Conservation (phyloP, 73 alveolate genomes). For the Blepharisma stoltei region DNA sequence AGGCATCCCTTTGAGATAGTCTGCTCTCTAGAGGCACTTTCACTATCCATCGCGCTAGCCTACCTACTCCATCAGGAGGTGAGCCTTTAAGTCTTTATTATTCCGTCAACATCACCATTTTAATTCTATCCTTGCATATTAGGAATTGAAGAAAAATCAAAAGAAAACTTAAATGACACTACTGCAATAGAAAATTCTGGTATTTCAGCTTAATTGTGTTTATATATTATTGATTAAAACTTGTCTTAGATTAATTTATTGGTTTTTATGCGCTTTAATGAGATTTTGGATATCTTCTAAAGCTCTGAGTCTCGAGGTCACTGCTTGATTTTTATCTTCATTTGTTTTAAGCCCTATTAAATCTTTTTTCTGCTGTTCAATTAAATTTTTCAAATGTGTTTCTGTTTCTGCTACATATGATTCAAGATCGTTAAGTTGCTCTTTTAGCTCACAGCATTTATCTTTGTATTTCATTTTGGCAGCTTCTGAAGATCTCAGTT, state of each 20-base stretch:
- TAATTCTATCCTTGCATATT: too few species aligned
- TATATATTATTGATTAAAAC: too few species aligned
- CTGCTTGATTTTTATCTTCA: constrained; percentile 1
- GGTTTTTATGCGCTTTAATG: constrained; percentile 1
- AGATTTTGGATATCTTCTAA: constrained; percentile 7
- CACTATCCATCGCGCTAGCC: too few species aligned
- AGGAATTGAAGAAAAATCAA: too few species aligned
- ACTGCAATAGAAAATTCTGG: too few species aligned
- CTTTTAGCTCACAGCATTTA: not conserved
- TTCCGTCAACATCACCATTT: too few species aligned
- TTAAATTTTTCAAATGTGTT: not conserved
- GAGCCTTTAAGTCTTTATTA: too few species aligned
- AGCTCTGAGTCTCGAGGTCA: constrained; percentile 3
- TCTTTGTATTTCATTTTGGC: constrained; percentile 21
- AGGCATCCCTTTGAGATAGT: too few species aligned
- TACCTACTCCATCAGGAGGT: too few species aligned
- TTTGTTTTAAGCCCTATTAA: not conserved
- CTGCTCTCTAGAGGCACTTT: too few species aligned
- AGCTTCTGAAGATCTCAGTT: constrained; percentile 4
- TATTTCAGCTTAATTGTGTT: too few species aligned
- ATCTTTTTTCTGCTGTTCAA: not conserved
- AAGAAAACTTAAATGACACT: too few species aligned
- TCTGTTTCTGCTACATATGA: not conserved
- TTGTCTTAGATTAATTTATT: not conserved
- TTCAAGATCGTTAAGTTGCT: constrained; percentile 2